Base-by-base conservation (phyloP, 2,329 filamentous ascomycete genomes). In the Teratosphaeria destructans region DNA sequence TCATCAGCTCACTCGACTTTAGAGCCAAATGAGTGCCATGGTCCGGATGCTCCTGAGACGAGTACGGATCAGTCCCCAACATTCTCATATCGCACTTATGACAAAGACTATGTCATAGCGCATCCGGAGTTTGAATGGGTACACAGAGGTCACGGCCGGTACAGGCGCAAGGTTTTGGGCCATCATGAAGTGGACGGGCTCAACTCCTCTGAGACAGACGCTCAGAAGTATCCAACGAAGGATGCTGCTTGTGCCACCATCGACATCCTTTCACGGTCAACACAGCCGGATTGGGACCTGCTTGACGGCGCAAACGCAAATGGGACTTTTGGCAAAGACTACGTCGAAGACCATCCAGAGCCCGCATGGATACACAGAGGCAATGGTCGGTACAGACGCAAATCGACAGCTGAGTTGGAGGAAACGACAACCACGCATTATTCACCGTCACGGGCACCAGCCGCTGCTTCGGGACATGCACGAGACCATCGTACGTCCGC, bases 111-210 rank as follows among this genome's bases (percentile, higher is more conserved):
- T 60, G 67, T 62, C 19, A 60, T 65, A 19, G 61, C 63, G 23
- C 68, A 71, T 62, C 70, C 70, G 5, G 65, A 69, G 53, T 65
- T 68, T 56, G 62, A 65, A 53, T 71, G 68, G 67, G 62, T 71
- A 35, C 69, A 72, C 62, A 68, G 70, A 52, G 70, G 70, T 39
- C 66, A 70, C 63, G 70, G 70, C 19, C 66, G 70, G 53, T 72
- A 70, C 56, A 58, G 66, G 19, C 69, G 58, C 43, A 57, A 10
- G 59, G 54, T 52, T 35, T 60, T 5, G 16, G 37, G n/a, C 52
- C 58, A 6, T 62, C 59, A 16, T 58, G 55, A 52, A 58, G 59
- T 43, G 53, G 54, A 35, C 56, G 26, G 26, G 29, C 34, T 19
- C 16, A n/a, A 34, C 16, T 12, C 26, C 27, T 19, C 59, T 10